Conservation (phyloP, 371 early-diverging fungal genomes). For the Mortierella sp. region DNA sequence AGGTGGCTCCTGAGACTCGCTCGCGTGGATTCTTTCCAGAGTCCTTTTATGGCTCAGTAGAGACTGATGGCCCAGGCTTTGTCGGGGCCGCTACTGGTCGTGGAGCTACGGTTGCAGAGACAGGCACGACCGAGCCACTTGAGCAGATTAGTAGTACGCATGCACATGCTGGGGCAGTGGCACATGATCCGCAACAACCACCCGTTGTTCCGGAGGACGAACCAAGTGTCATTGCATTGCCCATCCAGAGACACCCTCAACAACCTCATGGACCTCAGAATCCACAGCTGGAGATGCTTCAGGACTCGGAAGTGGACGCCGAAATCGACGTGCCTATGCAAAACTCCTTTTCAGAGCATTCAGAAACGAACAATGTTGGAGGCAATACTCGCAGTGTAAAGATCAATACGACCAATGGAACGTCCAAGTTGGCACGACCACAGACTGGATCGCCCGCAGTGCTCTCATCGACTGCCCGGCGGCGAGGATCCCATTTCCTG, state of each 20-base stretch:
- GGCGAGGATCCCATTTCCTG: not conserved
- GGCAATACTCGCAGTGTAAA: too few relatives aligned
- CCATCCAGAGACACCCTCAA: conserved; percentile 47
- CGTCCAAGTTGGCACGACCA: not conserved
- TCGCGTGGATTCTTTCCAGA: too few relatives aligned
- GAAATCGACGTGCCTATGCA: too few relatives aligned
- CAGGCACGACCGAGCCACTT: not conserved
- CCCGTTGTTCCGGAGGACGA: conserved; percentile 10
- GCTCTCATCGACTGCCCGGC: not conserved
- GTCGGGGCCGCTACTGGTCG: not conserved
- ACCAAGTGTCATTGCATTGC: conserved; percentile 8
- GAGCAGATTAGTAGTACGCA: conserved; percentile 17
- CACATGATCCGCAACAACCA: conserved; percentile 48
- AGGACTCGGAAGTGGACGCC: too few relatives aligned
- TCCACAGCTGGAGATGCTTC: conserved; percentile 22
- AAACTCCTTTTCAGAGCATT: too few relatives aligned
- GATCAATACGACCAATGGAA: not conserved
- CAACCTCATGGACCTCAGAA: conserved; percentile 40
- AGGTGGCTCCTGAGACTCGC: not conserved
- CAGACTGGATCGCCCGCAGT: not conserved
- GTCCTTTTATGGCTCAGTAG: not conserved
- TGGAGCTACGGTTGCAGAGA: not conserved
- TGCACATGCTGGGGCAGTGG: conserved; percentile 3
- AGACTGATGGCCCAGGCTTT: not conserved
- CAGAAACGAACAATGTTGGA: too few relatives aligned